A percentile compares a stretch with the other conserved stretches of the same genome.
Evolutionary conservation across 2,329 filamentous ascomycete genomes (phyloP).

Genomic region (Paraphoma chrysanthemicola): DNA sequence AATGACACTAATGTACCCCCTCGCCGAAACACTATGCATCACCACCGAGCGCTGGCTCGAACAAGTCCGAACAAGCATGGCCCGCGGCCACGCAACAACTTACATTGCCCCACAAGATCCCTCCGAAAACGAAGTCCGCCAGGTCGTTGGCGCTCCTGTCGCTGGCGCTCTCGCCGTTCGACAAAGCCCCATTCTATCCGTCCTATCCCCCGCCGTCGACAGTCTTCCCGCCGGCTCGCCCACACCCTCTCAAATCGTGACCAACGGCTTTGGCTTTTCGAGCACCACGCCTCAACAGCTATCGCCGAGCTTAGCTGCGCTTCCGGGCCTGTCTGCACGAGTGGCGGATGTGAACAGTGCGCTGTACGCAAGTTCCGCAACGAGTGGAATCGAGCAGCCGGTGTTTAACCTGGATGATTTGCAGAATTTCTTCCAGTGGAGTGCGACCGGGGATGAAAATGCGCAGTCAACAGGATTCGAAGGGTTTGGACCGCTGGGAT

Average conservation of each 20-base stretch:
- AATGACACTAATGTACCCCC: conserved; percentile 41
- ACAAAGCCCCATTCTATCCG: conserved; percentile 14
- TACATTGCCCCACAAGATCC: conserved; percentile 40
- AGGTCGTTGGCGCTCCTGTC: conserved; percentile 25
- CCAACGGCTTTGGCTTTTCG: conserved; percentile 7
- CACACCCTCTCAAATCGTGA: conserved; percentile 14
- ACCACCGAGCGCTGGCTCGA: conserved; percentile 42
- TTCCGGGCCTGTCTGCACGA: conserved; percentile 12
- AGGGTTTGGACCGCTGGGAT: conserved; percentile 37
- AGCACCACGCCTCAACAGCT: neutral
- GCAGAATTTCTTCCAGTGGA: conserved; percentile 44
- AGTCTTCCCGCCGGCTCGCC: conserved; percentile 16
- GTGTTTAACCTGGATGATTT: conserved; percentile 41
- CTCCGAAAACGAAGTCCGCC: conserved; percentile 32
- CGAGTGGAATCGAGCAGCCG: conserved; percentile 27
- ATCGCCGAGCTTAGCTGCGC: conserved; percentile 10
- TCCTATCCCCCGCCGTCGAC: conserved; percentile 21
- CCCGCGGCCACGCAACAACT: conserved; percentile 32
- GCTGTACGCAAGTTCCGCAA: conserved; percentile 18
- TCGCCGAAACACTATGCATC: conserved; percentile 38
- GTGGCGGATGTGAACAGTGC: conserved; percentile 15
- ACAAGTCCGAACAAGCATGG: conserved; percentile 37
- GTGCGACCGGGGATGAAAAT: conserved; percentile 31
- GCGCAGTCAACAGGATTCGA: conserved; percentile 38
- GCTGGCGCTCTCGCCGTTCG: conserved; percentile 8